phyloP scores from a whole-genome alignment of 2,329 filamentous ascomycete genomes.

The Torrubiella hemipterigena region DNA sequence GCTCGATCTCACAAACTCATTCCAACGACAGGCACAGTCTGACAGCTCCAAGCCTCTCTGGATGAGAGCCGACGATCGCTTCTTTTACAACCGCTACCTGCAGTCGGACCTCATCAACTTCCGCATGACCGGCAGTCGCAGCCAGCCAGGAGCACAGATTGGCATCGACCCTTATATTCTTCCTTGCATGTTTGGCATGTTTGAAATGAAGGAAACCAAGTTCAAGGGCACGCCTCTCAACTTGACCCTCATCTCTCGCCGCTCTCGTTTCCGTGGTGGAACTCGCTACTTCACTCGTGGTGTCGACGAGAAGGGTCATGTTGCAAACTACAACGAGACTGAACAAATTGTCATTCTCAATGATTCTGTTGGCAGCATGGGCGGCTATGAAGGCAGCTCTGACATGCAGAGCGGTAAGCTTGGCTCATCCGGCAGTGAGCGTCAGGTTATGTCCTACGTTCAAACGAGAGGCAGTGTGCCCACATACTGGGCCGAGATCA shows the following conservation, averaged over 20 bases:
- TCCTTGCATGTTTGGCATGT: slow-evolving; percentile 91
- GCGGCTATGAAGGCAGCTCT: slow-evolving; percentile 67
- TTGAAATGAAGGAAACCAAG: slow-evolving; percentile 76
- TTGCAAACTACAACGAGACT: slow-evolving; percentile 98
- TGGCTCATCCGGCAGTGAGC: slow-evolving; percentile 53
- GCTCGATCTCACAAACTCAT: slow-evolving; percentile 89
- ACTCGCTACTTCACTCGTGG: slow-evolving; percentile 93
- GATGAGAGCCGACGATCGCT: slow-evolving; percentile 88
- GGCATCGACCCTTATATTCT: slow-evolving; percentile 84
- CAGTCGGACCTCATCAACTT: slow-evolving; percentile 88
- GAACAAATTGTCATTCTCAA: slow-evolving; percentile 88
- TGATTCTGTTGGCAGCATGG: slow-evolving; percentile 60
- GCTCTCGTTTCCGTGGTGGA: slow-evolving; percentile 78
- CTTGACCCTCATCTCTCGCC: slow-evolving; percentile 75
- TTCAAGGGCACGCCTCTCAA: slow-evolving; percentile 80
- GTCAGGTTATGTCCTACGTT: slow-evolving; percentile 86
- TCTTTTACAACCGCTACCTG: slow-evolving; percentile 97
- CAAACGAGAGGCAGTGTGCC: slow-evolving; percentile 95
- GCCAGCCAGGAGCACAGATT: slow-evolving; percentile 57
- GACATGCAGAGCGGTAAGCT: slow-evolving; percentile 65
- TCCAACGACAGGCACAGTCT: slow-evolving; percentile 79
- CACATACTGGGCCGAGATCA: slow-evolving; percentile 93
- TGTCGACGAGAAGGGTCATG: slow-evolving; percentile 84
- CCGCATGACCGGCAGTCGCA: slow-evolving; percentile 49
- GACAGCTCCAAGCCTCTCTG: slow-evolving; percentile 66